Base-by-base conservation (phyloP, 306 rosid species). In the Malus asiatica region DNA sequence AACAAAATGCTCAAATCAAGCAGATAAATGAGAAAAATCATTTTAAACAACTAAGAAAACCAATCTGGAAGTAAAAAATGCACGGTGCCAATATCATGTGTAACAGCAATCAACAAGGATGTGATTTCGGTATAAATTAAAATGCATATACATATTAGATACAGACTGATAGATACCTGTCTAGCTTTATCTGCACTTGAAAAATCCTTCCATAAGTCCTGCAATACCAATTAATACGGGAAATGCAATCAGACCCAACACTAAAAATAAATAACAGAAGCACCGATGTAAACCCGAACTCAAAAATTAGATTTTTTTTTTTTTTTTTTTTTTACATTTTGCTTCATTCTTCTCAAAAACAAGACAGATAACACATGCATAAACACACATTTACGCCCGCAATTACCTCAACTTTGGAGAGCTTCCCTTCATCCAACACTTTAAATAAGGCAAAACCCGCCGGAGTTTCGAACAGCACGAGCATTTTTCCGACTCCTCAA, bases 401-500 rank as follows among this genome's bases (percentile, higher is more conserved):
- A 55, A 40, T 13, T 82, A 93, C 98, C 90, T 93, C 97, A 16
- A 88, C 96, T 81, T 89, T 88, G 10, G 87, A 76, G 61, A 93
- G 91, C 73, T 89, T 93, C 46, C 93, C 97, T 84, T 93, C 97
- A 75, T 91, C 86, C 66, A 91, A 76, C 25, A 93, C 96, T 83
- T 89, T 89, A 68, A 93, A 91, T 11, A 93, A 87, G 80, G 95
- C 90, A 70, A 89, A 91, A 6, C 98, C 98, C 32, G 90, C 98
- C 11, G 93, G 88, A 0, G 95, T 91, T 73, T 93, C 97, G 13
- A 88, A 93, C 75, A 93, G 66, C 18, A 91, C 86, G 25, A 91
- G 91, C 98, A 93, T 93, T 72, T 76, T 84, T 2, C 29, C 76
- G 19, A 57, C 64, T 78, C 74, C 74, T 66, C 73, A 51, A 68